Conservation (phyloP, 2,329 filamentous ascomycete genomes). For the Nectriaceae sp. region DNA sequence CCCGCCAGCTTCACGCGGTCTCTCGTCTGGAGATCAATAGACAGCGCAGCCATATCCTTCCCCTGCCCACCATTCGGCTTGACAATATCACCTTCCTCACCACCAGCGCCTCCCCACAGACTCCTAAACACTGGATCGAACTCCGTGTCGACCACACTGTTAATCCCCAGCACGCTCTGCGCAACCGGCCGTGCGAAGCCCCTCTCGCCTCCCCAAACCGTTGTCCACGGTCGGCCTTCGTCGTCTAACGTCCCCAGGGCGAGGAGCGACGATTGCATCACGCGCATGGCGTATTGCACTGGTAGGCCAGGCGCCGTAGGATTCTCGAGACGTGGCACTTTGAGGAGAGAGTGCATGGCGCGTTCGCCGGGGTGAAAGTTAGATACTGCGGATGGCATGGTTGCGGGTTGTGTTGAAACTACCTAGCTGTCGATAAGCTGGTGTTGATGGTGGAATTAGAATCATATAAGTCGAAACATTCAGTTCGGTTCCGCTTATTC, state of each 20-base stretch:
- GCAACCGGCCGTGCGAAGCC: slow-evolving; percentile 68
- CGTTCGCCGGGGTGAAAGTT: slow-evolving; percentile 68
- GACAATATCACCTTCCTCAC: slow-evolving; percentile 41
- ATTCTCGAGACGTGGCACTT: slow-evolving; percentile 59
- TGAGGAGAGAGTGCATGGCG: slow-evolving; percentile 64
- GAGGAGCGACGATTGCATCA: slow-evolving; percentile 65
- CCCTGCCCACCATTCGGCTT: slow-evolving; percentile 40
- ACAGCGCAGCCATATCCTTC: slow-evolving; percentile 50
- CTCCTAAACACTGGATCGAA: slow-evolving; percentile 71
- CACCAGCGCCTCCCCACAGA: slow-evolving; percentile 55
- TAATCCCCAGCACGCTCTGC: slow-evolving; percentile 63
- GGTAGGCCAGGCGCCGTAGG: slow-evolving; percentile 68
- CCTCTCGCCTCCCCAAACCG: slow-evolving; percentile 72
- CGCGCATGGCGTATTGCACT: slow-evolving; percentile 58
- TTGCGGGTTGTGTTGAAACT: slow-evolving; percentile 6
- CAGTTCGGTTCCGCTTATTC: too few species aligned
- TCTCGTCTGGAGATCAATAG: slow-evolving; percentile 54
- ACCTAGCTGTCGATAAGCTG: not conserved
- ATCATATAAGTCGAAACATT: not conserved
- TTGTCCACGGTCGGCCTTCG: slow-evolving; percentile 70
- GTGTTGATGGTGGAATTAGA: not conserved
- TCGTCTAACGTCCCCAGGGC: slow-evolving; percentile 73
- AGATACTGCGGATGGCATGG: slow-evolving; percentile 31
- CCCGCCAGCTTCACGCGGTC: slow-evolving; percentile 76
- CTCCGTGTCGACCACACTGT: slow-evolving; percentile 58